These are phyloP conservation scores for Cyclotella kingstonii DNA, from an alignment of 108 stramenopile species.

Conservation along the genomic window DNA sequence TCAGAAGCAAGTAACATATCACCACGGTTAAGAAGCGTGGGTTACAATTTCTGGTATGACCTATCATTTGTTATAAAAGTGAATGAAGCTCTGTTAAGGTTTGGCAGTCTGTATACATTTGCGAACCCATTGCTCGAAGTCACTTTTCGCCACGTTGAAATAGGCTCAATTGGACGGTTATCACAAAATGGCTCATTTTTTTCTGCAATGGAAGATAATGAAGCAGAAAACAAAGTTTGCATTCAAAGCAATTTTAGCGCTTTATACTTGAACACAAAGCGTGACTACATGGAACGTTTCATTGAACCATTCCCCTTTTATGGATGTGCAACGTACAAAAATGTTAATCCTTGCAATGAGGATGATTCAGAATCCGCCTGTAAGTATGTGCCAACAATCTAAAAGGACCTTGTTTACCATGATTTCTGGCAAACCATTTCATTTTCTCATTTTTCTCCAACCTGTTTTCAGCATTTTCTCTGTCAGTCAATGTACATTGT, in stretches of 20 bases:
- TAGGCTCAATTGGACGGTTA: conserved; percentile 1
- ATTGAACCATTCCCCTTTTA: conserved; percentile 29
- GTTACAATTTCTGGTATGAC: not conserved
- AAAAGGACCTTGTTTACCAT: no score
- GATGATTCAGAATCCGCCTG: not conserved
- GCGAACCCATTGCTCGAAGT: conserved; percentile 19
- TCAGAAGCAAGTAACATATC: conserved; percentile 2
- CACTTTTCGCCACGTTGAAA: not conserved
- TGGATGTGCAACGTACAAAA: conserved; percentile 6
- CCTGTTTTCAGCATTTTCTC: not conserved
- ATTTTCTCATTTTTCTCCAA: not conserved
- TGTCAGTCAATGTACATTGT: conserved; percentile 9
- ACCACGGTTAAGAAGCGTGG: not conserved
- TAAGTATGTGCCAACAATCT: no score
- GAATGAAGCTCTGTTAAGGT: conserved; percentile 3
- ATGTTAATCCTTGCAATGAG: not conserved
- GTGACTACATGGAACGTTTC: conserved; percentile 36
- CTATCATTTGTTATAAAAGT: conserved; percentile 2
- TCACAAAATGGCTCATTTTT: conserved; percentile 17
- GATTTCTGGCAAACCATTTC: not conserved
- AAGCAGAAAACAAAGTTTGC: conserved; percentile 6
- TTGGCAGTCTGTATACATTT: conserved; percentile 23
- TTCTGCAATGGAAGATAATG: not conserved
- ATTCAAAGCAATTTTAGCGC: conserved; percentile 19
- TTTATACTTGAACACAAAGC: conserved; percentile 28